Conservation (phyloP, 2,329 filamentous ascomycete species). For the Akanthomyces uredinophilus region DNA sequence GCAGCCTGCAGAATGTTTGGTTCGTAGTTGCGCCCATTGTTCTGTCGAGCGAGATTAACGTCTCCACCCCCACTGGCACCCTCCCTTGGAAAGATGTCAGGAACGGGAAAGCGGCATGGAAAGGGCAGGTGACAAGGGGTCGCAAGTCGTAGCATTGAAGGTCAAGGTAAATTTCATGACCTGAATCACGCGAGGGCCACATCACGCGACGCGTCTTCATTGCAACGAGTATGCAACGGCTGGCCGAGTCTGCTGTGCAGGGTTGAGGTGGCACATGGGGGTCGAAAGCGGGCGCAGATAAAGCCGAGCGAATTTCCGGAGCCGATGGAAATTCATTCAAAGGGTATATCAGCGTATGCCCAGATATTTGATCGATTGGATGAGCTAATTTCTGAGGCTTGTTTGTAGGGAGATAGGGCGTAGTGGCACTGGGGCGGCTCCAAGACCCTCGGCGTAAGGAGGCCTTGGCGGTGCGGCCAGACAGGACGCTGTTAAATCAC, state of each 20-base stretch:
- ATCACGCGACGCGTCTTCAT: slow-evolving; percentile 13
- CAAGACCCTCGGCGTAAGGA: background rate
- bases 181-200: background rate
- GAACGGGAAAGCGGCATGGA: slow-evolving; percentile 4
- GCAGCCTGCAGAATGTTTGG: background rate
- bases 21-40: background rate
- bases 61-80: slow-evolving; percentile 6
- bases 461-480: background rate
- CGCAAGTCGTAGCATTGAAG: background rate
- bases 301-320: background rate
- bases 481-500: background rate
- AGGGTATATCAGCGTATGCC: background rate
- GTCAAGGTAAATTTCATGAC: background rate
- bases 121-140: slow-evolving; percentile 1
- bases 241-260: background rate
- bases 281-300: background rate
- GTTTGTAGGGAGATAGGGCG: background rate
- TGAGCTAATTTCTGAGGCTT: background rate
- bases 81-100: background rate
- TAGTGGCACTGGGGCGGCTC: background rate
- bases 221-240: background rate
- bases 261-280: background rate
- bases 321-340: background rate
- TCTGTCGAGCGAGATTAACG: background rate
- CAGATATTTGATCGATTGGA: background rate